Conservation (phyloP, 176 grass and related monocot genomes). For the Rhipidocladum racemiflorum region DNA sequence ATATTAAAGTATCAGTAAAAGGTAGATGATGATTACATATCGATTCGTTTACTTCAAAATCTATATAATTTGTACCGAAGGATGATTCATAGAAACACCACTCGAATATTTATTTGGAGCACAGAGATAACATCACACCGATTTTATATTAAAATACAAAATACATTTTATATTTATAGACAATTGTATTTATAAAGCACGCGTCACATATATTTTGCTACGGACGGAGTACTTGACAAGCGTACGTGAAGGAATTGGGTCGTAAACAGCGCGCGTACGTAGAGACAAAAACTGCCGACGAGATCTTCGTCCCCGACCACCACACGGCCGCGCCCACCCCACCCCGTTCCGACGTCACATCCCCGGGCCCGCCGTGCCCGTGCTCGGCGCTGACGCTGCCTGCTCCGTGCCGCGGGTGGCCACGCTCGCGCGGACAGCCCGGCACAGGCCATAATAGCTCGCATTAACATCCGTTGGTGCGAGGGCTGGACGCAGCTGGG, state of each 20-base stretch:
- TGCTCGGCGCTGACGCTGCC: neutral
- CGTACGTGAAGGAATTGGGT: neutral
- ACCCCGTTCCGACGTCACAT: neutral
- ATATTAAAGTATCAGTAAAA: no score
- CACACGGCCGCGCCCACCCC: neutral
- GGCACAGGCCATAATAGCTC: neutral
- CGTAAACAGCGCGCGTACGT: slow-evolving; percentile 1
- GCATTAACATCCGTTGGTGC: neutral
- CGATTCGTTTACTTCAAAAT: no score
- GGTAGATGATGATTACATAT: no score
- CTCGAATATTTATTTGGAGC: no score
- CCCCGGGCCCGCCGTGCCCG: neutral
- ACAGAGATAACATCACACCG: no score
- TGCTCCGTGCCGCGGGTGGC: neutral
- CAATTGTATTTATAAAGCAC: no score
- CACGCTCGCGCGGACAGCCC: neutral
- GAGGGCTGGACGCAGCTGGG: neutral
- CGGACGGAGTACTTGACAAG: neutral
- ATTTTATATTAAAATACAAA: no score
- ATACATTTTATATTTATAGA: no score
- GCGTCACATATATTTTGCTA: no score
- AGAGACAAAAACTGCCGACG: slow-evolving; percentile 7
- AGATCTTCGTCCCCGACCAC: neutral
- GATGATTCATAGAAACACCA: no score
- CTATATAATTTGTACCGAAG: no score